Evolutionary conservation across 257 asterid species (phyloP), one percentile per base, ranked within the genome.

Genomic region (Nyctanthes arbortristis): DNA sequence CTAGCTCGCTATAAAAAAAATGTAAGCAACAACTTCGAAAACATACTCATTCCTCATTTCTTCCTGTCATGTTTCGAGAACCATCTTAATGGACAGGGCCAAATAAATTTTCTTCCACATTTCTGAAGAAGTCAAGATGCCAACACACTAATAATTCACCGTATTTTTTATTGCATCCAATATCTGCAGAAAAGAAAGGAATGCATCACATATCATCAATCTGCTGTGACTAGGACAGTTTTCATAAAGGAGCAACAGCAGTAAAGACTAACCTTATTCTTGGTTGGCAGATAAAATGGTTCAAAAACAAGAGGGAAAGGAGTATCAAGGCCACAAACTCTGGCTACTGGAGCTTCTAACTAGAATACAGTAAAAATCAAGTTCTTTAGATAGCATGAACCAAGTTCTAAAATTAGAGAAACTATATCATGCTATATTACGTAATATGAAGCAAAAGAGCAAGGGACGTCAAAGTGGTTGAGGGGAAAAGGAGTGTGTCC

Each of bases 261-360:
- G 18, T 57, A 10, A 60, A 25, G 68, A 37, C 68, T 43, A 14
- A 90, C 99, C 97, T 94, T 94, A 63, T 94, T 94, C 76, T 84
- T 94, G 25, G 96, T 91, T 37, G 99, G 96, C 82, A 94, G 36
- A 81, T 94, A 94, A 76, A 91, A 89, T 18, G 97, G 96, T 71
- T 94, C 97, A 34, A 88, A 93, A 18, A 93, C 98, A 8, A 93
- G 94, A 72, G 98, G 98, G 71, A 93, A 90, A 24, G 98, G 97
- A 11, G 98, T 93, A 65, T 93, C 98, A 22, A 93, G 78, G 4
- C 98, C 98, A 28, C 98, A 93, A 1, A 93, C 97, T 75, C 98
- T 87, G 11, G 93, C 84, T 58, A 93, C 96, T 0, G 97, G 97
- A 75, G 97, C 97, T 83, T 93, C 96, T 28, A 93, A 79, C 98